A percentile compares a stretch with the other conserved stretches of the same genome.
Evolutionary conservation across 140 eudicot species (phyloP).

Genomic region (Cichorium intybus): DNA sequence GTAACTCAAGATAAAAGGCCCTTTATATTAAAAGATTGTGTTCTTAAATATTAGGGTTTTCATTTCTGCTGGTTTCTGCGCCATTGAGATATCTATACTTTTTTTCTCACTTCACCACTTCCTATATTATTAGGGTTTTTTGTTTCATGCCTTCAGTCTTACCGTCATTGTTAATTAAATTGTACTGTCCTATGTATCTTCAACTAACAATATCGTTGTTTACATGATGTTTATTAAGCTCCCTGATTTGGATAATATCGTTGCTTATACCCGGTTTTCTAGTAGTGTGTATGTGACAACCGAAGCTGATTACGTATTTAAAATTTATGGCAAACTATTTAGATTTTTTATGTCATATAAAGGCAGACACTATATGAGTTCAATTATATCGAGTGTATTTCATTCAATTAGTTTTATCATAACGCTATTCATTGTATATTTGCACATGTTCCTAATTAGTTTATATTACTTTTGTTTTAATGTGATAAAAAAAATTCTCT

Average conservation of each 20-base stretch:
- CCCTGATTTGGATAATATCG: too few species aligned
- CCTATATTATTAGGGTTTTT: neutral
- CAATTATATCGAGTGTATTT: too few species aligned
- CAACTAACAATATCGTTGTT: too few species aligned
- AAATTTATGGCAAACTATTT: too few species aligned
- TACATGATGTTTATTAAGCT: too few species aligned
- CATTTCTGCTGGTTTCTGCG: neutral
- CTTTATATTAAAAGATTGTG: neutral
- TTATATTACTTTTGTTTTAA: neutral
- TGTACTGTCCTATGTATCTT: neutral
- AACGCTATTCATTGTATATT: neutral
- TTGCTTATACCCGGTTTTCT: too few species aligned
- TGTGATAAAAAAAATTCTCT: neutral
- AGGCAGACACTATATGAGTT: neutral
- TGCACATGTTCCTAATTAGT: neutral
- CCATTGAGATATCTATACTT: neutral
- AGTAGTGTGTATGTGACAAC: too few species aligned
- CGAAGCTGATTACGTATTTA: too few species aligned
- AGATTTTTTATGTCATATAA: too few species aligned
- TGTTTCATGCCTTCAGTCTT: neutral
- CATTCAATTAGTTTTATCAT: too few species aligned
- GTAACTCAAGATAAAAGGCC: neutral
- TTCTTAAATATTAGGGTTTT: slow-evolving; percentile 4
- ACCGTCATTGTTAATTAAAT: neutral
- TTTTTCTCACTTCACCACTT: neutral